Percentiles rank a stretch among this genome's conserved stretches.
Conservation (phyloP, 805 yeast species). For the Saccharomycopsis olivae region DNA sequence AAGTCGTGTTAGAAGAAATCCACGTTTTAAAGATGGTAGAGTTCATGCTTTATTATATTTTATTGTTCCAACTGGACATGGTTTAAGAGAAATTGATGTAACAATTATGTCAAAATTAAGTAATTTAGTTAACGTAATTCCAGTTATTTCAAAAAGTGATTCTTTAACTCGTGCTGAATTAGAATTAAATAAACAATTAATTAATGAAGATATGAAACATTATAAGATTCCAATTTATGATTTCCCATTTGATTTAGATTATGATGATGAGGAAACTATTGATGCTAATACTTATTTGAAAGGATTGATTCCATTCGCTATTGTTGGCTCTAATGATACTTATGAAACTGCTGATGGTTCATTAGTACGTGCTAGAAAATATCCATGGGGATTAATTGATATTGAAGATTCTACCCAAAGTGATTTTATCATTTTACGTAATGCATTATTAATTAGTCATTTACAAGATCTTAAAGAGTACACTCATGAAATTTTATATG, state of each 20-base stretch:
- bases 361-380: conserved; percentile 38
- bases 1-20: conserved; percentile 72
- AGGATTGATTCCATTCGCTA: conserved; percentile 54
- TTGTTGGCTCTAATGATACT: conserved; percentile 59
- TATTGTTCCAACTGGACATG: conserved; percentile 79
- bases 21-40: conserved; percentile 75
- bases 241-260: conserved; percentile 52
- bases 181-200: conserved; percentile 59
- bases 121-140: conserved; percentile 73
- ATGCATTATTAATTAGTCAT: conserved; percentile 72
- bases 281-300: conserved; percentile 58
- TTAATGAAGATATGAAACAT: conserved; percentile 64
- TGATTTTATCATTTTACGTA: conserved; percentile 73
- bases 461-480: conserved; percentile 80
- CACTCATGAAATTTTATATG: conserved; percentile 81
- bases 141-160: conserved; percentile 80
- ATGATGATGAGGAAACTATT: conserved; percentile 49
- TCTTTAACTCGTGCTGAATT: conserved; percentile 74
- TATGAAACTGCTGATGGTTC: conserved; percentile 35
- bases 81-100: conserved; percentile 67
- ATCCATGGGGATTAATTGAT: conserved; percentile 51
- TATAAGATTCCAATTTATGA: conserved; percentile 63
- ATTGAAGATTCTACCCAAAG: conserved; percentile 64
- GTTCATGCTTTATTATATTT: conserved; percentile 69
- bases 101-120: conserved; percentile 70